phyloP scores from a whole-genome alignment of 192 early-diverging fungal species.

The Coemansia sp. region DNA sequence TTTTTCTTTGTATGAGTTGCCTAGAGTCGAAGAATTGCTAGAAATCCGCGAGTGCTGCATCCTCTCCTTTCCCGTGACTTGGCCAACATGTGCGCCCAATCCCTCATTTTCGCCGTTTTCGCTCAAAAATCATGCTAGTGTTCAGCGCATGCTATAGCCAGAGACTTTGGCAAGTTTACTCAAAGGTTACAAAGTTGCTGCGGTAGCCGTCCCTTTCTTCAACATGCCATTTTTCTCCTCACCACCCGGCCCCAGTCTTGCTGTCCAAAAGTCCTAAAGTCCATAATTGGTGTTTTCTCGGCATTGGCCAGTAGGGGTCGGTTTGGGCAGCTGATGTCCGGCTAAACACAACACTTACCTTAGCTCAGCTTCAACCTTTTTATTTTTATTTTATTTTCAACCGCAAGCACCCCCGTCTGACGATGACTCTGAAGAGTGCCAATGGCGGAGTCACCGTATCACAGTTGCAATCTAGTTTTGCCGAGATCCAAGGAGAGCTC shows the following conservation, averaged over 20 bases:
- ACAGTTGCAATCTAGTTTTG: slow-evolving; percentile 51
- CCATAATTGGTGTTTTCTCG: neutral
- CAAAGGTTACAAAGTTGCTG: neutral
- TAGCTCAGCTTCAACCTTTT: neutral
- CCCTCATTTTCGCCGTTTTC: neutral
- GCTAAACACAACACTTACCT: neutral
- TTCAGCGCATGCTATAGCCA: too few species aligned
- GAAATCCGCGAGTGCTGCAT: neutral
- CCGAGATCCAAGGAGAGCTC: slow-evolving; percentile 65
- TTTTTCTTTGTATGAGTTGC: neutral
- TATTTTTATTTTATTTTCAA: neutral
- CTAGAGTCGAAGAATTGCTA: neutral
- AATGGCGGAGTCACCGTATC: slow-evolving; percentile 30
- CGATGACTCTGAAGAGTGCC: slow-evolving; percentile 8
- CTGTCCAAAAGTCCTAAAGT: neutral
- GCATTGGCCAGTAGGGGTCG: neutral
- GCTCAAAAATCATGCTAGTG: neutral
- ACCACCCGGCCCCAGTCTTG: too few species aligned
- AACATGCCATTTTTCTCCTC: neutral
- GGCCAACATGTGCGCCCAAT: neutral
- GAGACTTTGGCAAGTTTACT: too few species aligned
- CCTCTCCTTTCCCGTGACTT: neutral
- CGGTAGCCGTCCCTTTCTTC: neutral
- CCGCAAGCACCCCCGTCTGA: too few species aligned
- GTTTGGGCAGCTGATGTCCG: neutral